Evolutionary conservation across 176 grass and related monocot genomes (phyloP).

Genomic region (Ensete glaucum): DNA sequence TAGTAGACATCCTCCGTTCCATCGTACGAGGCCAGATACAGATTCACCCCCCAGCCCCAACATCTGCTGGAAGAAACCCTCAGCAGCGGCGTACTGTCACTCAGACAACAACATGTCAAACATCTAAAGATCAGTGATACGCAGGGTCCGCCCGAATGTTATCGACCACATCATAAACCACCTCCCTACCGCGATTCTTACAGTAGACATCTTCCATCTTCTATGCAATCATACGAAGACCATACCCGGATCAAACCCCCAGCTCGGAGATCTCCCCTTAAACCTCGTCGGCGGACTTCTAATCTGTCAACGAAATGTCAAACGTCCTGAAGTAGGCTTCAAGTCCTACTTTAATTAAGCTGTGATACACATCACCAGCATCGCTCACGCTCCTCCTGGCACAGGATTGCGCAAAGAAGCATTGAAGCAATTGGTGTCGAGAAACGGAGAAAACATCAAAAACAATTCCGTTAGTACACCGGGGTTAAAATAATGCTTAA

Average conservation of each 20-base stretch:
- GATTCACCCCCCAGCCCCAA: constrained; percentile 40
- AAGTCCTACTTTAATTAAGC: constrained; percentile 82
- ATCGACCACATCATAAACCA: constrained; percentile 55
- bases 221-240: constrained; percentile 76
- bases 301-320: constrained; percentile 68
- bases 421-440: constrained; percentile 49
- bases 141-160: constrained; percentile 36
- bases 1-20: constrained; percentile 69
- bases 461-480: not conserved
- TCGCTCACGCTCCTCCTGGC: constrained; percentile 83
- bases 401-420: constrained; percentile 71
- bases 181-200: constrained; percentile 47
- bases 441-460: not conserved
- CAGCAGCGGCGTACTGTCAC: constrained; percentile 58
- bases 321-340: constrained; percentile 52
- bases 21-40: constrained; percentile 68
- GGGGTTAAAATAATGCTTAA: no score
- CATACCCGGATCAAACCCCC: constrained; percentile 45
- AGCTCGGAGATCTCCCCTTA: constrained; percentile 70
- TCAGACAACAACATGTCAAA: constrained; percentile 79
- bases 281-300: constrained; percentile 47
- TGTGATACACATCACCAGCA: constrained; percentile 71
- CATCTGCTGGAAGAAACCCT: constrained; percentile 76
- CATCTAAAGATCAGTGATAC: constrained; percentile 46
- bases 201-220: constrained; percentile 47